phyloP scores from a whole-genome alignment of 2,329 filamentous ascomycete genomes.

The Aspergillus sp. region DNA sequence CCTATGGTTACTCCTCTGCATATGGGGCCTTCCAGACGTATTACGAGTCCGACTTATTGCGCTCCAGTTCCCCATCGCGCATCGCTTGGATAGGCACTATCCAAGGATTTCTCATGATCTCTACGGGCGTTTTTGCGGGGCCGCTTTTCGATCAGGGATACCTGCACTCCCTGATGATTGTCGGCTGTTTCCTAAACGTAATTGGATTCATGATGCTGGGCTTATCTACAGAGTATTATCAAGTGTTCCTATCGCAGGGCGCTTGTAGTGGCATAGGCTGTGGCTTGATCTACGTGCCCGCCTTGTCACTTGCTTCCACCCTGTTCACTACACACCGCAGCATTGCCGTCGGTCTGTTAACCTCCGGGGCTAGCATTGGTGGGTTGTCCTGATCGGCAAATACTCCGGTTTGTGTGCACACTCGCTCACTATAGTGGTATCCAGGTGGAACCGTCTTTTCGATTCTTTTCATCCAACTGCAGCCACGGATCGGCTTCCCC shows the following conservation, averaged over 20 bases:
- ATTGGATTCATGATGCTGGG: conserved; percentile 50
- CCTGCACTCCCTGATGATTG: conserved; percentile 39
- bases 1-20: conserved; percentile 23
- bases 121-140: conserved; percentile 47
- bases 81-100: conserved; percentile 50
- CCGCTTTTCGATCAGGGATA: conserved; percentile 49
- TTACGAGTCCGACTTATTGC: conserved; percentile 25
- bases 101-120: conserved; percentile 47
- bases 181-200: conserved; percentile 43
- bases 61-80: conserved; percentile 31
- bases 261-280: conserved; percentile 53
- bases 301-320: conserved; percentile 60
- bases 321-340: conserved; percentile 58
- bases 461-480: conserved; percentile 14
- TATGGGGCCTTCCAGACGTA: conserved; percentile 31
- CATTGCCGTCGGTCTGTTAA: conserved; percentile 57
- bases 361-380: conserved; percentile 44
- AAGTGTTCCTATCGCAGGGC: conserved; percentile 49
- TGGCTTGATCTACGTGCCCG: conserved; percentile 61
- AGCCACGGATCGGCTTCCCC: conserved; percentile 11
- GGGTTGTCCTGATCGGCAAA: not conserved
- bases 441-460: conserved; percentile 13
- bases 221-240: conserved; percentile 46
- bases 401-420: rapidly evolving
- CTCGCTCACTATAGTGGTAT: not conserved